Conservation (phyloP, 805 yeast species). For the Yarrowia bubula region DNA sequence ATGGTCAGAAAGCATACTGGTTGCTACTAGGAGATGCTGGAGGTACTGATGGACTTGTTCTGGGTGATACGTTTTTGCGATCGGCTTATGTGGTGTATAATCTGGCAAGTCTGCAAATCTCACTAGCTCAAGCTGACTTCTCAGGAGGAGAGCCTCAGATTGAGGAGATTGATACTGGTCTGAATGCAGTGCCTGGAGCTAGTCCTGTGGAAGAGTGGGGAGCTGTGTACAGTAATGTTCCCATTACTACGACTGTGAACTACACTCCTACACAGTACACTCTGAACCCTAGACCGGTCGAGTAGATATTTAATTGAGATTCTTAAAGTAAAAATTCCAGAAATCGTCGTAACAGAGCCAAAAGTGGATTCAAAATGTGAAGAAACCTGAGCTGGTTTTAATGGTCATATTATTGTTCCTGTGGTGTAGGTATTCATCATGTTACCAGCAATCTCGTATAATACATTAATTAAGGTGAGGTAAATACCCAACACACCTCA, state of each 20-base stretch:
- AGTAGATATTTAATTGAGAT: no score
- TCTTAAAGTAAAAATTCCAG: no score
- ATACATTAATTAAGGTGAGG: no score
- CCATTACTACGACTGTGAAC: not conserved
- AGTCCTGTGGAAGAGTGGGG: not conserved
- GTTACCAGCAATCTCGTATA: no score
- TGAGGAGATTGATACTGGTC: not conserved
- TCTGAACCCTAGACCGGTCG: not conserved
- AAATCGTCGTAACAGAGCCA: no score
- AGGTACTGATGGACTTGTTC: conserved; percentile 42
- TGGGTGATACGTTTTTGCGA: conserved; percentile 65
- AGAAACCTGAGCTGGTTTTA: no score
- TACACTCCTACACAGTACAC: not conserved
- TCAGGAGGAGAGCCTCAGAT: conserved; percentile 15
- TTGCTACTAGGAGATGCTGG: not conserved
- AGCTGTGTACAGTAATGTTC: not conserved
- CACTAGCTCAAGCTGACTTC: conserved; percentile 52
- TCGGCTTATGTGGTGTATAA: conserved; percentile 66
- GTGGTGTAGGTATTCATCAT: no score
- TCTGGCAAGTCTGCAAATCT: conserved; percentile 53
- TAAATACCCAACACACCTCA: no score
- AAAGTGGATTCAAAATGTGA: no score
- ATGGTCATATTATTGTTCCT: no score
- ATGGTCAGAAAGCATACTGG: conserved; percentile 7
- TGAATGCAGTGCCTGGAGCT: conserved; percentile 8